Percentiles rank a stretch among this genome's conserved stretches.
phyloP scores from a whole-genome alignment of 1,284 basidiomycete species.

The Sutorius eximius region DNA sequence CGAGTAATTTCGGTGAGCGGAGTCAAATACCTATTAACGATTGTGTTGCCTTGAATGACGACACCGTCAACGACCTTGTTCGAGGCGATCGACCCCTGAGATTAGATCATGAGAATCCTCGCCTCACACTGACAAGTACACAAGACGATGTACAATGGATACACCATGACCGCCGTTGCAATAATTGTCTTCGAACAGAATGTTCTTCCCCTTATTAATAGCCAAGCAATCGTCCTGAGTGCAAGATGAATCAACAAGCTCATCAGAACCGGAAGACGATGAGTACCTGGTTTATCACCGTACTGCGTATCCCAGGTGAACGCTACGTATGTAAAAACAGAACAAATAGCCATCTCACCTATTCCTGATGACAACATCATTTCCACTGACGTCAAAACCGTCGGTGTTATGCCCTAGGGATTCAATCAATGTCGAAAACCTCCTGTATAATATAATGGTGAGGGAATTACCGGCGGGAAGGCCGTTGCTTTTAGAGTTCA shows the following conservation, averaged over 20 bases:
- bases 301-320: conserved; percentile 13
- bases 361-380: conserved; percentile 43
- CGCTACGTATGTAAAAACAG: not conserved
- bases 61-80: conserved; percentile 48
- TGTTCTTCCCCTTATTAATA: conserved; percentile 56
- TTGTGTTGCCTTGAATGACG: conserved; percentile 47
- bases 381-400: conserved; percentile 51
- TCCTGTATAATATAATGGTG: no score
- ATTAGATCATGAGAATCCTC: not conserved
- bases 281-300: conserved; percentile 34
- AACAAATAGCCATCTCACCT: conserved; percentile 24
- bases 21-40: conserved; percentile 40
- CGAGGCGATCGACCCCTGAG: conserved; percentile 52
- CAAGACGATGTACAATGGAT: conserved; percentile 43
- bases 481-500: conserved; percentile 24
- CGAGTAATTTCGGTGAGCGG: not conserved
- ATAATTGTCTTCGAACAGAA: conserved; percentile 52
- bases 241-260: conserved; percentile 1
- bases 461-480: conserved; percentile 23
- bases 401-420: conserved; percentile 52
- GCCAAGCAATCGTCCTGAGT: conserved; percentile 62
- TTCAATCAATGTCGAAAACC: not conserved
- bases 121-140: not conserved
- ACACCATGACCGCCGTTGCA: conserved; percentile 62
- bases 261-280: not conserved